phyloP scores from a whole-genome alignment of 805 yeast genomes.

The Wickerhamomyces bovis region DNA sequence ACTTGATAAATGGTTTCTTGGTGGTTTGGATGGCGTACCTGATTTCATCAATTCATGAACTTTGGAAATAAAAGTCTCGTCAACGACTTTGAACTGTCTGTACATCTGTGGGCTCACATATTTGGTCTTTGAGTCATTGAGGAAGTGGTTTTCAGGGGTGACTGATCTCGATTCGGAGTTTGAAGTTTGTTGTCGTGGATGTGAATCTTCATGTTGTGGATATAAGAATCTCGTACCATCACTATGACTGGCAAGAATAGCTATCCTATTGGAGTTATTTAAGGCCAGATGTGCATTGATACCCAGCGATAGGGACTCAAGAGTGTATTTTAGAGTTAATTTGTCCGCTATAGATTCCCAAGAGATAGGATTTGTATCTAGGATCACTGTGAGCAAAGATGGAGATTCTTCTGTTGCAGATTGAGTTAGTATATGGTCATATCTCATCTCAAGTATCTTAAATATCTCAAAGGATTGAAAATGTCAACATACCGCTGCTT shows the following conservation, averaged over 20 bases:
- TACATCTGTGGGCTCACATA: conserved; percentile 63
- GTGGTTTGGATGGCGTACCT: conserved; percentile 25
- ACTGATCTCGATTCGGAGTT: conserved; percentile 15
- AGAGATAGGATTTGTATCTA: conserved; percentile 66
- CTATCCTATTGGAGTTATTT: conserved; percentile 78
- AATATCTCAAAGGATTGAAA: no score
- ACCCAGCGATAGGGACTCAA: conserved; percentile 65
- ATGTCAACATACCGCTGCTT: conserved; percentile 31
- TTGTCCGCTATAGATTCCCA: conserved; percentile 32
- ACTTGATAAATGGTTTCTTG: conserved; percentile 56
- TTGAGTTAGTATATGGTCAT: not conserved
- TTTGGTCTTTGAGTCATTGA: conserved; percentile 9
- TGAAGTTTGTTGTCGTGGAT: conserved; percentile 10
- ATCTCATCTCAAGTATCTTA: no score
- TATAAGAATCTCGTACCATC: conserved; percentile 63
- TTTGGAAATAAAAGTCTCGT: conserved; percentile 61
- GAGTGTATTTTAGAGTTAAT: conserved; percentile 29
- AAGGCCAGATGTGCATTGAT: conserved; percentile 84
- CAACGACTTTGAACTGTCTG: conserved; percentile 75
- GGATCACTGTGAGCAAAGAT: conserved; percentile 67
- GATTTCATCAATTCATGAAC: conserved; percentile 36
- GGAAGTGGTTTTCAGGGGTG: conserved; percentile 11
- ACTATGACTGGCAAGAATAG: conserved; percentile 72
- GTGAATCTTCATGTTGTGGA: conserved; percentile 36
- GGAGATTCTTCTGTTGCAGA: conserved; percentile 57